Base-by-base conservation (phyloP, 331 rosid species). In the Quercus lobata region DNA sequence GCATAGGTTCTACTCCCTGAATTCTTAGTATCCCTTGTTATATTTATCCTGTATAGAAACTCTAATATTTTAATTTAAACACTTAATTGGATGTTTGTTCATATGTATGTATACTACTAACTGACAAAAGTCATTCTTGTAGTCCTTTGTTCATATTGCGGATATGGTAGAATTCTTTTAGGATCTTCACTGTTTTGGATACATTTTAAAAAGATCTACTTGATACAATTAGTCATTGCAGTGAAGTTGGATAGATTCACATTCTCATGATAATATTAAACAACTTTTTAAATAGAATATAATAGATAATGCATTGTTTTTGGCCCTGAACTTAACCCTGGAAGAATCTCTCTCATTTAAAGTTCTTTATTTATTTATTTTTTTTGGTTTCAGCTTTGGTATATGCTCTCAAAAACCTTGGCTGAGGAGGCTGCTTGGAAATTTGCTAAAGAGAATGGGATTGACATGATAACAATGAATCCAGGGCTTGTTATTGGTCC, bases 381-480 rank as follows among this genome's bases (percentile, higher is more conserved):
- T n/a, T 10, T 49, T 49, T 12, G 54, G 54, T 49, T 74, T 14
- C 81, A 82, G 85, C 29, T 6, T 21, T 84, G 85, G 85, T 81
- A 84, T 55, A 4, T 16, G 46, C 69, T 81, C 54, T 73, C 88
- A 14, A 84, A 84, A 54, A 81, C 63, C 18, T 81, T 84, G 56
- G 83, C 88, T 21, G 88, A 84, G 78, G 80, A 84, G 66, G 85
- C 81, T 37, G 85, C 88, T 69, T 80, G 82, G 85, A 84, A 77
- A 60, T 84, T 81, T 49, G 78, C 78, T 7, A 70, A 72, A 30
- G 85, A 81, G 35, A 69, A 74, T 3, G 72, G 83, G 60, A 77
- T 84, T 4, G 78, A 84, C 60, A 30, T 84, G n/a, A 77, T 84
- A 16, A 17, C 80, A 21, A 57, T 81, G 11, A 74, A 81, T 55